phyloP scores from a whole-genome alignment of 2,329 filamentous ascomycete genomes.

The Ceratocystis papillata region DNA sequence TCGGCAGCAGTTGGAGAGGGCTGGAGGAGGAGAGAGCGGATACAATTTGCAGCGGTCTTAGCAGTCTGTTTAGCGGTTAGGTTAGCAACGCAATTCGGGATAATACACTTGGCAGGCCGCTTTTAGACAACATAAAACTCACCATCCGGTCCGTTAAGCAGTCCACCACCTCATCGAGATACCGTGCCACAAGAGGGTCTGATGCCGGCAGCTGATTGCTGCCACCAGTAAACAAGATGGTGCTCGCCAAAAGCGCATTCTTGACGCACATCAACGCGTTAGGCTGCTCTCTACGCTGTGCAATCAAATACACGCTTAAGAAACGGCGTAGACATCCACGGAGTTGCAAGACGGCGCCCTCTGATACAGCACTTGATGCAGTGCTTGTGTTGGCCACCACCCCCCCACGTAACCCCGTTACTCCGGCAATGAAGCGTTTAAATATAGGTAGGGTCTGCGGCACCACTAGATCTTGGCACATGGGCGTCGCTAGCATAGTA shows the following conservation, averaged over 20 bases:
- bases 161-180: conserved; percentile 71
- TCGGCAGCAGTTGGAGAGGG: conserved; percentile 53
- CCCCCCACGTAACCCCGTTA: conserved; percentile 43
- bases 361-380: conserved; percentile 31
- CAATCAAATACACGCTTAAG: conserved; percentile 64
- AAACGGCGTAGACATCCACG: conserved; percentile 75
- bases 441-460: conserved; percentile 84
- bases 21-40: conserved; percentile 69
- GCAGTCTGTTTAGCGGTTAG: conserved; percentile 46
- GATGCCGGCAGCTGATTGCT: conserved; percentile 60
- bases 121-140: conserved; percentile 36
- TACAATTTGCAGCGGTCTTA: conserved; percentile 82
- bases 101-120: no score
- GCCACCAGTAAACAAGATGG: conserved; percentile 76
- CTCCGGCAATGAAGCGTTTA: conserved; percentile 75
- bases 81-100: no score
- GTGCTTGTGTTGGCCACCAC: conserved; percentile 28
- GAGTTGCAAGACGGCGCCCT: conserved; percentile 55
- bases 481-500: conserved; percentile 74
- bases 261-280: conserved; percentile 80
- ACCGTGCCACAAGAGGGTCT: conserved; percentile 63
- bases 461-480: conserved; percentile 76
- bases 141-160: conserved; percentile 70
- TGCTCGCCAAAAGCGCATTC: conserved; percentile 79
- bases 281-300: conserved; percentile 62